phyloP scores from a whole-genome alignment of 345 rosid genomes.

The Populus alba region DNA sequence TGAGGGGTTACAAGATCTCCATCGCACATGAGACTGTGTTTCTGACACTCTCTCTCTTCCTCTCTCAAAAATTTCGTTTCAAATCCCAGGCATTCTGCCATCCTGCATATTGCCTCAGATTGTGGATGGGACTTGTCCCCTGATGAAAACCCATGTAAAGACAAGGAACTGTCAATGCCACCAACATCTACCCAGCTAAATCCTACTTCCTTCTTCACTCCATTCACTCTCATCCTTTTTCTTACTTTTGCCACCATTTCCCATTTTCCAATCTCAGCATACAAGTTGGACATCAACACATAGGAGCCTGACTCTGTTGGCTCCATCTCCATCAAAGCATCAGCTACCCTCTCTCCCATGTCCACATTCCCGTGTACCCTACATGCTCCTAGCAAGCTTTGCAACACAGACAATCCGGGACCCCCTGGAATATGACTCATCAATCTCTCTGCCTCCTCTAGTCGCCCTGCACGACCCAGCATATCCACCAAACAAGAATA shows the following conservation, averaged over 20 bases:
- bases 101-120: slow-evolving; percentile 48
- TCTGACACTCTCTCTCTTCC: background rate
- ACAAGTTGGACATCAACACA: slow-evolving; percentile 78
- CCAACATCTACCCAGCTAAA: slow-evolving; percentile 79
- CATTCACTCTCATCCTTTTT: slow-evolving; percentile 65
- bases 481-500: slow-evolving; percentile 91
- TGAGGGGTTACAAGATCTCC: too few relatives aligned
- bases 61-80: slow-evolving; percentile 53
- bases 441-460: slow-evolving; percentile 68
- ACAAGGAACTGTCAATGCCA: slow-evolving; percentile 41
- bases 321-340: slow-evolving; percentile 56
- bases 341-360: slow-evolving; percentile 62
- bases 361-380: slow-evolving; percentile 65
- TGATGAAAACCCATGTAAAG: slow-evolving; percentile 66
- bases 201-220: slow-evolving; percentile 79
- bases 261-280: slow-evolving; percentile 82
- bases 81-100: slow-evolving; percentile 53
- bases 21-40: background rate
- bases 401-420: slow-evolving; percentile 67
- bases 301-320: slow-evolving; percentile 67
- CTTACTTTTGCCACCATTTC: slow-evolving; percentile 60
- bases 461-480: slow-evolving; percentile 77
- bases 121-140: slow-evolving; percentile 68
- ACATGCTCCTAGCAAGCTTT: slow-evolving; percentile 82
- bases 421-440: slow-evolving; percentile 57